A percentile compares a stretch with the other conserved stretches of the same genome.
phyloP scores from a whole-genome alignment of 495 filamentous ascomycete genomes.

The Annulohypoxylon bovei region DNA sequence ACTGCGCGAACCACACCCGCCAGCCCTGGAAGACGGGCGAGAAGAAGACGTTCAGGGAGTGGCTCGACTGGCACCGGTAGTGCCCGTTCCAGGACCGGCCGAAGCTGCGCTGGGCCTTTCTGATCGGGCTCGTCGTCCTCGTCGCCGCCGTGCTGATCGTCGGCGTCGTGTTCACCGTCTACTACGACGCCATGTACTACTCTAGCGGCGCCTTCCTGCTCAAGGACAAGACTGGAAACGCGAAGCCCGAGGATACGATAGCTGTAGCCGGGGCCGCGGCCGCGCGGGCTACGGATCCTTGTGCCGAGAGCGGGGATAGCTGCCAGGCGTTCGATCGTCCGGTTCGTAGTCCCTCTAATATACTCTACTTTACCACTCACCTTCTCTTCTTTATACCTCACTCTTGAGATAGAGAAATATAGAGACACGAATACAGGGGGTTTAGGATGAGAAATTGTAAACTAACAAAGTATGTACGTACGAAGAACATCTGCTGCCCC shows the following conservation, averaged over 20 bases:
- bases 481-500: conserved; percentile 38
- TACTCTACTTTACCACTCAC: too few relatives aligned
- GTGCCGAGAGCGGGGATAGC: conserved; percentile 26
- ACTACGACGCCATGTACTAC: conserved; percentile 41
- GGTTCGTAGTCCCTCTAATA: too few relatives aligned
- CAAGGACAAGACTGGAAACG: conserved; percentile 8
- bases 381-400: background rate
- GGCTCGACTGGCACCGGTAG: conserved; percentile 35
- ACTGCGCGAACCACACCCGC: conserved; percentile 29
- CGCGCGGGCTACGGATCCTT: background rate
- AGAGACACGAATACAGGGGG: background rate
- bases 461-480: background rate
- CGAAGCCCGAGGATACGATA: background rate
- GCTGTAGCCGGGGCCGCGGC: background rate
- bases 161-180: conserved; percentile 38
- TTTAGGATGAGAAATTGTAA: too few relatives aligned
- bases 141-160: conserved; percentile 31
- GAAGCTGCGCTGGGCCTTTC: conserved; percentile 36
- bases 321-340: conserved; percentile 28
- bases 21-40: conserved; percentile 12
- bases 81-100: conserved; percentile 39
- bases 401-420: background rate
- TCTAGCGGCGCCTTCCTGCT: conserved; percentile 35
- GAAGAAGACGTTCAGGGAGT: background rate
- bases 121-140: conserved; percentile 34